Evolutionary conservation across 345 rosid genomes (phyloP), one percentile per base, ranked within the genome.

Genomic region (Gossypium sturtianum): DNA sequence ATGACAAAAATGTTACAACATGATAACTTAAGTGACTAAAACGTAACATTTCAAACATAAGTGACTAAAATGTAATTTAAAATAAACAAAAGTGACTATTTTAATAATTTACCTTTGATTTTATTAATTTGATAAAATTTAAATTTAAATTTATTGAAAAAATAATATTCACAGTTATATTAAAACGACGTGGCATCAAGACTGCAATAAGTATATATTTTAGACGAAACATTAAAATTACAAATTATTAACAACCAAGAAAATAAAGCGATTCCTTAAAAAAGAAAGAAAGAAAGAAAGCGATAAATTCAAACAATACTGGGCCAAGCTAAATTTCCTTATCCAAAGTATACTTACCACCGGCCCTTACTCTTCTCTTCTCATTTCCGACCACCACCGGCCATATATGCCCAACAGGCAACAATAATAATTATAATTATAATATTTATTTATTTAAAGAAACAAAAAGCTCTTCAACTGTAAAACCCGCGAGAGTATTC

Each of bases 301-400:
- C 29, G 22, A 17, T 54, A 67, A 22, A 41, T 72, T 45, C 19
- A 16, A 49, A 48, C 5, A 12, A 7, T 7, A 19, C 57, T 49
- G 59, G 44, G 25, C 72, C 25, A 69, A 25, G 9, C 64, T 6
- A 29, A 58, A 63, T 49, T 68, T 52, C 23, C 66, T 75, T 73
- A 76, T 78, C 78, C 80, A 71, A 44, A 64, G 7, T 34, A 34
- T 34, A 34, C 7, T 5, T 5, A 34, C 41, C 41, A 34, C 41
- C 41, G 41, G 41, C 7, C 41, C 41, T 59, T 25, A 73, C 59
- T 9, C 54, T 23, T 47, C 23, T 48, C 52, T 16, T 17, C 76
- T 73, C 74, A 20, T 70, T 52, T 4, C 16, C 19, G 61, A 56
- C 73, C 60, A 7, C 45, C 59, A 9, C 43, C 19, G 13, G 17